A percentile compares a stretch with the other conserved stretches of the same genome.
Conservation (phyloP, 805 yeast genomes). For the Ogataea haglerorum region DNA sequence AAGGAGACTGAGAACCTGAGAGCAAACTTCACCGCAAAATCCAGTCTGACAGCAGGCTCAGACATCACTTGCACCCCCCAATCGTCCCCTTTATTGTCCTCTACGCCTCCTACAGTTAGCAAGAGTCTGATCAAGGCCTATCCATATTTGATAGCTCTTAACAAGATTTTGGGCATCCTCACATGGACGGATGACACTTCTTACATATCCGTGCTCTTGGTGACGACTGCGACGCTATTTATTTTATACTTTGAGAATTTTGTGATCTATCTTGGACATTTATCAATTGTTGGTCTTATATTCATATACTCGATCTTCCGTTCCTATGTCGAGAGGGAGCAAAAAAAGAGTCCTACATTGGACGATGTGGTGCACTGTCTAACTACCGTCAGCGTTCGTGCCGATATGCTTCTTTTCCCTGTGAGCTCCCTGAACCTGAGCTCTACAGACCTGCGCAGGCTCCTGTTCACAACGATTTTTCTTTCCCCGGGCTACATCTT, state of each 20-base stretch:
- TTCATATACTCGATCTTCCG: conserved; percentile 59
- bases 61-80: conserved; percentile 32
- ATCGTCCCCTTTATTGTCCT: conserved; percentile 77
- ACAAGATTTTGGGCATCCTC: conserved; percentile 63
- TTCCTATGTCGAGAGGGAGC: conserved; percentile 52
- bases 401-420: conserved; percentile 79
- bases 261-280: conserved; percentile 79
- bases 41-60: conserved; percentile 14
- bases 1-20: conserved; percentile 33
- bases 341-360: conserved; percentile 69
- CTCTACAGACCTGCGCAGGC: conserved; percentile 72
- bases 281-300: conserved; percentile 59
- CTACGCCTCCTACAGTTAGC: conserved; percentile 90
- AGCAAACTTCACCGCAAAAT: conserved; percentile 40
- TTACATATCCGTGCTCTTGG: conserved; percentile 67
- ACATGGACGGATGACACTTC: conserved; percentile 91
- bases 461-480: conserved; percentile 79
- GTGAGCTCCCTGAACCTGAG: conserved; percentile 69
- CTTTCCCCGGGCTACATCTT: conserved; percentile 82
- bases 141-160: conserved; percentile 76
- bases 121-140: conserved; percentile 78
- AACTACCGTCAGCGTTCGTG: conserved; percentile 68
- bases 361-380: conserved; percentile 81
- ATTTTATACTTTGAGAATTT: conserved; percentile 79
- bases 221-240: conserved; percentile 50